Evolutionary conservation across 306 rosid genomes (phyloP).

Genomic region (Hippophae tibetana): DNA sequence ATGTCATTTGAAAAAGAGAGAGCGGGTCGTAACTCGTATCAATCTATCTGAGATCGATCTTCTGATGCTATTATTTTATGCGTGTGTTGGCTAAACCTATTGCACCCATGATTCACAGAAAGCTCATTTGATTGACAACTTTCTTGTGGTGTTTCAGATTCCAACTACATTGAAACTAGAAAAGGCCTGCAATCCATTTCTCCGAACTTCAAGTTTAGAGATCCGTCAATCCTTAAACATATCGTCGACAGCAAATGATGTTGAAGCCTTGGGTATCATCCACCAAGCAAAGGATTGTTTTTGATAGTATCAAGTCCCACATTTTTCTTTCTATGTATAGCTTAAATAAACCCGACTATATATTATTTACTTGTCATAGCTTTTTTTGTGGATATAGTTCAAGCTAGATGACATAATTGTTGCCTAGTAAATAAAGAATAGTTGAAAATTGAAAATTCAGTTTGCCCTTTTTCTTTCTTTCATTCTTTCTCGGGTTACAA

Average conservation of each 20-base stretch:
- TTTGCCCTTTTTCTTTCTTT: no score
- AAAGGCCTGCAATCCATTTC: conserved; percentile 92
- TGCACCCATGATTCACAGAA: background rate
- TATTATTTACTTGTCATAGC: no score
- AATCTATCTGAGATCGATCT: no score
- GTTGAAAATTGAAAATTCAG: no score
- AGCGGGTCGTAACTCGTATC: no score
- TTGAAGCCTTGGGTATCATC: conserved; percentile 56
- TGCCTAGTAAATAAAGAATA: no score
- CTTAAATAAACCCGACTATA: background rate
- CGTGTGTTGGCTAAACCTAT: no score
- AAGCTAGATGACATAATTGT: no score
- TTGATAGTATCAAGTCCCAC: conserved; percentile 6
- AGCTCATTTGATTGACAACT: background rate
- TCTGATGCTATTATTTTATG: no score
- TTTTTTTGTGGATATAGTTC: no score
- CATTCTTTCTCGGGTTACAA: no score
- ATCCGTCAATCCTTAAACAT: conserved; percentile 59
- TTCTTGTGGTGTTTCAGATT: conserved; percentile 35
- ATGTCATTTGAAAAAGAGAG: no score
- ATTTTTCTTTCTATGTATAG: conserved; percentile 30
- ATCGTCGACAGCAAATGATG: conserved; percentile 51
- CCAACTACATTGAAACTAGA: conserved; percentile 69
- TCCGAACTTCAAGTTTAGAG: conserved; percentile 58
- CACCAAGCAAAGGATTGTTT: conserved; percentile 70